These are phyloP conservation scores for Cyberlindnera lachancei DNA, from an alignment of 805 yeast genomes.

Conservation along the genomic window DNA sequence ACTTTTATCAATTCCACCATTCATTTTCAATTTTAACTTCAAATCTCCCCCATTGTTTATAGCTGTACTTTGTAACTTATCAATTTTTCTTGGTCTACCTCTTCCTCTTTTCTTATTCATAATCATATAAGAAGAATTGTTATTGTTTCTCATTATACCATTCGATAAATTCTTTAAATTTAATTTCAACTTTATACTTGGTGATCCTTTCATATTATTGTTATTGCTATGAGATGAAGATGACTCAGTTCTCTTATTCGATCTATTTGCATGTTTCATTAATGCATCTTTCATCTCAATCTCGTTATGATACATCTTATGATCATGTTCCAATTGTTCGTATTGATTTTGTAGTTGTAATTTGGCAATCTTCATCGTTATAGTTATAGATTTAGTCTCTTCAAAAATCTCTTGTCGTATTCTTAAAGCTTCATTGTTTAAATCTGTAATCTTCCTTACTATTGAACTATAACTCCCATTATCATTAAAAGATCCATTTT, in stretches of 20 bases:
- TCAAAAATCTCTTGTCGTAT: slow-evolving; percentile 24
- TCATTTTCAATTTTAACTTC: too few relatives aligned
- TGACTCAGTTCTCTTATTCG: slow-evolving; percentile 17
- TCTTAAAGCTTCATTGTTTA: slow-evolving; percentile 15
- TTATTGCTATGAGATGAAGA: slow-evolving; percentile 4
- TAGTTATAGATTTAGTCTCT: slow-evolving; percentile 21
- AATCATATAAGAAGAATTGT: too few relatives aligned
- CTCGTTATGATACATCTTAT: slow-evolving; percentile 19
- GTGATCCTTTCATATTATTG: slow-evolving; percentile 1
- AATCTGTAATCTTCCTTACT: background rate
- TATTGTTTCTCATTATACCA: background rate
- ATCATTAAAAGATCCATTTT: slow-evolving; percentile 1
- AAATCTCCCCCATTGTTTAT: too few relatives aligned
- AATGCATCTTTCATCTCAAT: slow-evolving; percentile 13
- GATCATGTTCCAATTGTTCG: slow-evolving; percentile 21
- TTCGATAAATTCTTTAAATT: background rate
- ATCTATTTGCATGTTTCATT: slow-evolving; percentile 12
- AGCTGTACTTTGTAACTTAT: too few relatives aligned
- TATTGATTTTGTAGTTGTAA: slow-evolving; percentile 17
- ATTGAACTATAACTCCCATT: background rate
- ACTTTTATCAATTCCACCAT: too few relatives aligned
- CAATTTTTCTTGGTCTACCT: too few relatives aligned
- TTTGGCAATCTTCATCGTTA: slow-evolving; percentile 19
- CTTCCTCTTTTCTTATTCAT: too few relatives aligned
- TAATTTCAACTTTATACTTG: slow-evolving; percentile 1